Conservation (phyloP, 768 basidiomycete species). For the Trametes cinnabarina region DNA sequence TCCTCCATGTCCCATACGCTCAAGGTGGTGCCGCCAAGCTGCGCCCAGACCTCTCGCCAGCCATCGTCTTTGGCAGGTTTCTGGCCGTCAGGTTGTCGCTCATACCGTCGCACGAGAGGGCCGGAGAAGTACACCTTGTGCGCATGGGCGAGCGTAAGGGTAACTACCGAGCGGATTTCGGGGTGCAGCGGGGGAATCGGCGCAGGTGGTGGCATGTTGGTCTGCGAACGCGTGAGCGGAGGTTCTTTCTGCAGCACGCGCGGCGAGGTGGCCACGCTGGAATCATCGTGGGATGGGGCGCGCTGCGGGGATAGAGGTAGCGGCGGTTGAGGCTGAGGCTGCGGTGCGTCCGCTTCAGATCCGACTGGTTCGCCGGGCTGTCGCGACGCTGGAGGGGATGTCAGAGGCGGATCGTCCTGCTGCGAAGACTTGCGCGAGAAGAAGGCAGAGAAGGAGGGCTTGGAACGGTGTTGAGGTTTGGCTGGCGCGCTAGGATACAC, state of each 20-base stretch:
- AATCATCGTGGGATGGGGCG: conserved; percentile 1
- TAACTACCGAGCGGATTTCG: conserved; percentile 79
- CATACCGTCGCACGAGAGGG: conserved; percentile 71
- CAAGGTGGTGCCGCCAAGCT: conserved; percentile 84
- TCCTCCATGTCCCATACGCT: conserved; percentile 91
- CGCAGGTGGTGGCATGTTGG: conserved; percentile 4
- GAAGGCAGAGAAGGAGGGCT: conserved; percentile 19
- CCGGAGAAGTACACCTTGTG: conserved; percentile 89
- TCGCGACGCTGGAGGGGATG: not conserved
- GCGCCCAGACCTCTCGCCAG: conserved; percentile 87
- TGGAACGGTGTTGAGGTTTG: conserved; percentile 17
- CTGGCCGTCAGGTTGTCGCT: conserved; percentile 75
- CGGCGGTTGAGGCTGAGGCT: not conserved
- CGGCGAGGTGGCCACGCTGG: not conserved
- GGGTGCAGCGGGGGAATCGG: conserved; percentile 52
- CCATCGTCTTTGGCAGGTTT: conserved; percentile 68
- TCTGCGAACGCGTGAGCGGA: conserved; percentile 3
- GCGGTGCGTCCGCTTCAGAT: not conserved
- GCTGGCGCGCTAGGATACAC: not conserved
- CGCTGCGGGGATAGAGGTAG: conserved; percentile 1
- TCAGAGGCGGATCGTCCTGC: not conserved
- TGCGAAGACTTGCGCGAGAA: conserved; percentile 18
- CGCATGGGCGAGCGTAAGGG: conserved; percentile 69
- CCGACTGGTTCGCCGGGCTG: not conserved
- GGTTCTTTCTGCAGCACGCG: conserved; percentile 13